Evolutionary conservation across 139 green algal genomes (phyloP), one percentile per base, ranked within the genome.

Genomic region (Astrephomene gubernaculifera): DNA sequence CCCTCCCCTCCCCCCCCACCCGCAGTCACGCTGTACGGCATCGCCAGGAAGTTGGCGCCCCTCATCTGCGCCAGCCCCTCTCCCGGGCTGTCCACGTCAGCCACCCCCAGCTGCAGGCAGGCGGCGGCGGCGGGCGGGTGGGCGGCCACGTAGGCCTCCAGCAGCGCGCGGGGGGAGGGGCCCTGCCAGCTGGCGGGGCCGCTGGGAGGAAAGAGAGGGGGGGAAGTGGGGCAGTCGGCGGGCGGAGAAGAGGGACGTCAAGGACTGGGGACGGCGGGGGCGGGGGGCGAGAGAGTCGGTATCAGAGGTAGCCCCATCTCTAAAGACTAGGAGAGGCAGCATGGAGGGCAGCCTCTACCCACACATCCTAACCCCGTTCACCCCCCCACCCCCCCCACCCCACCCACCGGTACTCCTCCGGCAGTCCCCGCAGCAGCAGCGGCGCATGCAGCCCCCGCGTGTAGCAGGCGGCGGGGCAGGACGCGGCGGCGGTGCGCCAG

Each of bases 161-260:
- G 84, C 74, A 88, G 73, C 64, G 68, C 65, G 21, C 80, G 74
- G 7, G 84, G 84, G 4, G 53, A 24, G 31, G 84, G 84, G 45
- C 84, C 84, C 61, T 49, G 45, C 84, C 84, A 88, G 63, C 52
- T n/a, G 27, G 67, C 41, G 33, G 84, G 61, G 45, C 74, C 67
- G 31, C 81, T 83, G 61, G 29, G 27, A 29, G 43, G 1, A 53
- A 21, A 22, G n/a, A 43, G n/a, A 70, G n/a, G 61, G 61, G 29
- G 6, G 5, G 12, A 70, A 70, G n/a, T n/a, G n/a, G n/a, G n/a
- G n/a, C n/a, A n/a, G n/a, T n/a, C n/a, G n/a, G n/a, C n/a, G n/a
- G n/a, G n/a, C n/a, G n/a, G n/a, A n/a, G n/a, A n/a, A n/a, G n/a
- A n/a, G n/a, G n/a, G n/a, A n/a, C n/a, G n/a, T n/a, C n/a, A n/a